These are phyloP conservation scores for Orbilia javanica DNA, from an alignment of 2,329 filamentous ascomycete genomes.

Conservation along the genomic window DNA sequence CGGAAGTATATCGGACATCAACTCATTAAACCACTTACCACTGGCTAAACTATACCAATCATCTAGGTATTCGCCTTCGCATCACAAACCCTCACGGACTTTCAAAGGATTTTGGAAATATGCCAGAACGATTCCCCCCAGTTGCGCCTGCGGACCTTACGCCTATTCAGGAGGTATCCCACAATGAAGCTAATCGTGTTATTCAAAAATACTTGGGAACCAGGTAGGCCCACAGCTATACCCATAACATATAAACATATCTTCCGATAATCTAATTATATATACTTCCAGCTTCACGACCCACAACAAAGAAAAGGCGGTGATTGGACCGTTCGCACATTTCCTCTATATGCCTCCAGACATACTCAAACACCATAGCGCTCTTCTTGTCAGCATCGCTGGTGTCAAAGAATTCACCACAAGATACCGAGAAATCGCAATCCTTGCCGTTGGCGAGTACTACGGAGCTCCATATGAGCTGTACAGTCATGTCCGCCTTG, in stretches of 20 bases:
- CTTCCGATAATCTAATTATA: not conserved
- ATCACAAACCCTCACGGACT: no score
- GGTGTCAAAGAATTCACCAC: not conserved
- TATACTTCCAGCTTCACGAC: constrained; percentile 22
- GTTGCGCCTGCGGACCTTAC: not conserved
- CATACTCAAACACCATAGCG: not conserved
- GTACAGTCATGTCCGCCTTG: constrained; percentile 25
- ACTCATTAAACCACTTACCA: no score
- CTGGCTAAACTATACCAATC: no score
- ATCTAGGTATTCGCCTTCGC: no score
- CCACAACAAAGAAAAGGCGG: constrained; percentile 17
- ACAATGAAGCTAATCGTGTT: not conserved
- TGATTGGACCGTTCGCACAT: constrained; percentile 32
- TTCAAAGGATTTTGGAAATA: not conserved
- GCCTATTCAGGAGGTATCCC: not conserved
- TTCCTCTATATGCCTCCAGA: constrained; percentile 28
- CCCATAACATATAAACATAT: not conserved
- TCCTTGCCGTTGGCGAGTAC: constrained; percentile 18
- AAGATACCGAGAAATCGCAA: constrained; percentile 21
- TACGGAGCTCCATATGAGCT: constrained; percentile 23
- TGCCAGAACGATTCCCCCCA: not conserved
- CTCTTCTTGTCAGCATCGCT: not conserved
- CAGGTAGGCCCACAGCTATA: no score
- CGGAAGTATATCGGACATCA: no score
- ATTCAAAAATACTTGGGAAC: no score